Evolutionary conservation across 78 protist genomes (phyloP), one percentile per base, ranked within the genome.

Genomic region (Mantamonas sphyraenae): DNA sequence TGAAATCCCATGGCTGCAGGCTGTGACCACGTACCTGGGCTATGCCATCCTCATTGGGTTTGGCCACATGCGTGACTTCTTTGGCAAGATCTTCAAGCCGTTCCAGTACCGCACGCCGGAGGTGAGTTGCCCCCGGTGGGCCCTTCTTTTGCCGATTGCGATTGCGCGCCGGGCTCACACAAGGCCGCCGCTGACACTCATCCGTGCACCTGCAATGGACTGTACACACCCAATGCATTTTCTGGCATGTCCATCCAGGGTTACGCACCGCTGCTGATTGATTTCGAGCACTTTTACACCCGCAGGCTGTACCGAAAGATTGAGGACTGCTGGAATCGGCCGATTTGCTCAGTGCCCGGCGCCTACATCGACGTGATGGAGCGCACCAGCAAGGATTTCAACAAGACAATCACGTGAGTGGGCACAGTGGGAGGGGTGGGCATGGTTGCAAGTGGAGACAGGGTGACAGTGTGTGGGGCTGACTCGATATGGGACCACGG

Each of bases 311-410:
- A 89, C 81, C 33, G 50, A 12, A 68, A 97, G 26, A 80, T 93
- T 56, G 68, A 81, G 24, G 97, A 93, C 72, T 76, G 90, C 65
- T 96, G 80, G 77, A 90, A 93, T 76, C 74, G 92, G 38, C 97
- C 99, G 35, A 90, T 96, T 65, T 4, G 66, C 28, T 65, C 84
- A 24, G 58, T 61, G 26, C 93, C 97, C 1, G 93, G 93, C 14
- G 83, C 88, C 37, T 71, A 68, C 69, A 57, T 95, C 12, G 85
- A 76, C 38, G 72, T 91, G 30, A 62, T 87, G 57, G 80, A 77
- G 60, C 79, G 96, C 31, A 61, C 0, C 14, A 37, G 79, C 28
- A n/a, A 24, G 20, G 84, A 77, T 68, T 31, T 30, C 58, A 71
- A 71, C 82, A n/a, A 4, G 62, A 55, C 76, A 7, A 75, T 77